Base-by-base conservation (phyloP, 345 rosid genomes). In the Linum trigynum region DNA sequence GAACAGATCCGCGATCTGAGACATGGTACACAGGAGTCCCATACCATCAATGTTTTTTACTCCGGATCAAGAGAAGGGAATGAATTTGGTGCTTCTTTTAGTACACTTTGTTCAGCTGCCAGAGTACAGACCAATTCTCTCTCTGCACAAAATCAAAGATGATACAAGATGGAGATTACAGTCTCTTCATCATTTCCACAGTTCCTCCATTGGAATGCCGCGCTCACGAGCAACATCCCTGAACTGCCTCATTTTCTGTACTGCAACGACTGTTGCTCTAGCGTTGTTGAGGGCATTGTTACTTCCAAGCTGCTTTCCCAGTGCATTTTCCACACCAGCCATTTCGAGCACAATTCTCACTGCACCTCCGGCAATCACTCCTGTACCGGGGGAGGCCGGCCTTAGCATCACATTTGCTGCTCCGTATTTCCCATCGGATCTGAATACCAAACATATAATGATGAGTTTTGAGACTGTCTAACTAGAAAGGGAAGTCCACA, bases 351-450 rank as follows among this genome's bases (percentile, higher is more conserved):
- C 98, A 8, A 86, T 85, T 71, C 92, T 83, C 59, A 92, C 97
- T 16, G 96, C 85, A 67, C 96, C 97, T 74, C 97, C 97, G 0
- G 98, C 97, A 75, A 83, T 85, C 73, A 92, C 96, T 67, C 98
- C 98, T 0, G 96, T 85, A 69, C 98, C 98, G 17, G 96, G 96
- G 39, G 90, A 79, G 57, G 97, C 90, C 14, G 97, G 97, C 80
- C 97, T 85, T 58, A 90, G 91, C 97, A 90, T 92, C 84, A 92
- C 97, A 77, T 73, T 82, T 0, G 96, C 97, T 57, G 96, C 98
- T 70, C 96, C 98, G 61, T 69, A 86, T 61, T 86, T 86, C 9
- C 94, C 97, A 1, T 87, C 94, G 32, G 97, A 71, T 72, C 94
- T 92, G 81, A 23, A 23, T 23, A 23, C 1, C 70, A 70, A 78